Percentiles rank a stretch among this genome's conserved stretches.
These are phyloP conservation scores for Trypanosoma congolense DNA, from an alignment of 208 protist species.

Conservation along the genomic window DNA sequence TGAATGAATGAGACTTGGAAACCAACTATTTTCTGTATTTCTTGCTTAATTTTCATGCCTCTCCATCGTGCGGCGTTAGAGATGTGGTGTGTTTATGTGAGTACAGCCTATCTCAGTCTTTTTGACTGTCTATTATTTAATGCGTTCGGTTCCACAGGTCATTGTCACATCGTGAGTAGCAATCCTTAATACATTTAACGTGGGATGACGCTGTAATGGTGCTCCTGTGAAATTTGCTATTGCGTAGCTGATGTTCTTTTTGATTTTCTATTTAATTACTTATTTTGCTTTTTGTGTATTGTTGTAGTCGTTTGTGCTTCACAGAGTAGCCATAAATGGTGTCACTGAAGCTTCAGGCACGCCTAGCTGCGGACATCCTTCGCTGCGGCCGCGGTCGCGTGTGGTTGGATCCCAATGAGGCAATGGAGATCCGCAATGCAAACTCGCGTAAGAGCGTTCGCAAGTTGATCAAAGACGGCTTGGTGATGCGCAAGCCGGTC, in stretches of 20 bases:
- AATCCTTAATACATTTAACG: no score
- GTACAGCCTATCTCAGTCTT: no score
- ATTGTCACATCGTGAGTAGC: no score
- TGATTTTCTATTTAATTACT: no score
- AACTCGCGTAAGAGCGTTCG: slow-evolving; percentile 96
- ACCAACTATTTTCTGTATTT: no score
- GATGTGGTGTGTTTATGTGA: no score
- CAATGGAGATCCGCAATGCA: slow-evolving; percentile 95
- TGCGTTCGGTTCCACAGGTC: no score
- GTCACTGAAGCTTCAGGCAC: slow-evolving; percentile 94
- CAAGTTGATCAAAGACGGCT: slow-evolving; percentile 96
- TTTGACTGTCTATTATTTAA: no score
- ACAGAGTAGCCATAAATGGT: slow-evolving; percentile 37
- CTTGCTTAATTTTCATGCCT: not conserved
- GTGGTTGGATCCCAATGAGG: slow-evolving; percentile 98
- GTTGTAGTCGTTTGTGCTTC: slow-evolving; percentile 1
- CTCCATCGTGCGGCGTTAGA: no score
- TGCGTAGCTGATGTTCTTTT: no score
- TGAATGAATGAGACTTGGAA: slow-evolving; percentile 16
- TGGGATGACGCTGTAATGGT: no score
- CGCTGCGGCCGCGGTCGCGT: slow-evolving; percentile 97
- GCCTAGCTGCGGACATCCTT: slow-evolving; percentile 96
- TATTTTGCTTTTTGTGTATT: not conserved
- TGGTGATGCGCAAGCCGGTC: slow-evolving; percentile 96
- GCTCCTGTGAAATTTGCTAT: no score